Conservation (phyloP, 371 early-diverging fungal species). For the Agmasoma carcini region DNA sequence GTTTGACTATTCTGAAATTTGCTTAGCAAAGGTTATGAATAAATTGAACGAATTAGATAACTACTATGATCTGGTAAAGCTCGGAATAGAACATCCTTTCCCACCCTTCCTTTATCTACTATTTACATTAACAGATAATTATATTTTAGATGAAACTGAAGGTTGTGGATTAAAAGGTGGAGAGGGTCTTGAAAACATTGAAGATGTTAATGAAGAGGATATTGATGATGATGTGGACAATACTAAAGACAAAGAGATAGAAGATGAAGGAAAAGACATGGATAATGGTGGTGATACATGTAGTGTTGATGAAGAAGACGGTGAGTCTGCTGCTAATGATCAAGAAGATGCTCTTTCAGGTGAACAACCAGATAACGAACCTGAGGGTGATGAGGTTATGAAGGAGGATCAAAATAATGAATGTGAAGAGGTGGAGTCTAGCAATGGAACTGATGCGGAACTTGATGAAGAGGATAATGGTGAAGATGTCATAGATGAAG, state of each 20-base stretch:
- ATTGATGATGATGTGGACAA: constrained; percentile 20
- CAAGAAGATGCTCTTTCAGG: background rate
- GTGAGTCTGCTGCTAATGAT: background rate
- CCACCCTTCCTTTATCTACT: constrained; percentile 31
- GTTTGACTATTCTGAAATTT: constrained; percentile 20
- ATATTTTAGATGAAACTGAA: constrained; percentile 8
- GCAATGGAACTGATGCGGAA: constrained; percentile 2
- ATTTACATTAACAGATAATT: constrained; percentile 4
- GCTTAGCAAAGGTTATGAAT: constrained; percentile 27
- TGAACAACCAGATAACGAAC: constrained; percentile 8
- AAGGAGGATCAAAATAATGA: constrained; percentile 13
- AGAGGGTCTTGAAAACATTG: constrained; percentile 6
- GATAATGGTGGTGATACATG: constrained; percentile 26
- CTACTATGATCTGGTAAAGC: constrained; percentile 1
- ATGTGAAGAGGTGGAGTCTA: constrained; percentile 4
- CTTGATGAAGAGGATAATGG: constrained; percentile 12
- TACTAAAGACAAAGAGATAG: constrained; percentile 13
- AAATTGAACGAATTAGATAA: constrained; percentile 9
- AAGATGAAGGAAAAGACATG: background rate
- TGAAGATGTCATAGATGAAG: constrained; percentile 2
- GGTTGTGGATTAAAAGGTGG: constrained; percentile 9
- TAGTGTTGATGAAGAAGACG: constrained; percentile 33
- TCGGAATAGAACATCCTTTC: constrained; percentile 19
- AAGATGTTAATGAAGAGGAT: constrained; percentile 6
- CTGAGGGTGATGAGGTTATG: constrained; percentile 25